Conservation (phyloP, 768 basidiomycete genomes). For the Mycena vitilis region DNA sequence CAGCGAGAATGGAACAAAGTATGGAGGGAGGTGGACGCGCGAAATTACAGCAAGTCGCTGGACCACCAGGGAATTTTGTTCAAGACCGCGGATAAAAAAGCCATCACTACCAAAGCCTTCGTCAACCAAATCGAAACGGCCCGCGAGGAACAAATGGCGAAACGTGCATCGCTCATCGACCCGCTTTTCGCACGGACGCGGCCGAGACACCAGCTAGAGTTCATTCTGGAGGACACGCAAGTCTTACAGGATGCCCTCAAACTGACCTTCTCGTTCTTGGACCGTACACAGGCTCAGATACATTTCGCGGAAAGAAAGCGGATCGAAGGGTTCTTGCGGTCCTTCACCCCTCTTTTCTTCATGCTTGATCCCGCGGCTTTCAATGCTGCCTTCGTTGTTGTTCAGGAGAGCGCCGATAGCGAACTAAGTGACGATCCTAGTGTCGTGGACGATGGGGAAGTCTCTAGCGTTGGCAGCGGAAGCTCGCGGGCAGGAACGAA, state of each 20-base stretch:
- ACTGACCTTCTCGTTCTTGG: slow-evolving; percentile 90
- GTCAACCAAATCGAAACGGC: slow-evolving; percentile 88
- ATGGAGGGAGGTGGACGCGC: slow-evolving; percentile 95
- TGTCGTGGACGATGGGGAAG: slow-evolving; percentile 49
- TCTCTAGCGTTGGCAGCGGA: slow-evolving; percentile 53
- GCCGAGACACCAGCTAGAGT: slow-evolving; percentile 84
- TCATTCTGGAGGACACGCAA: slow-evolving; percentile 75
- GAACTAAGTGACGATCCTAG: slow-evolving; percentile 68
- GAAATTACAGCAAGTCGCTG: slow-evolving; percentile 93
- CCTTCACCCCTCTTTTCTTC: slow-evolving; percentile 81
- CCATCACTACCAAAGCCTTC: slow-evolving; percentile 78
- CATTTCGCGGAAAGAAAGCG: slow-evolving; percentile 77
- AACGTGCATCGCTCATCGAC: slow-evolving; percentile 71
- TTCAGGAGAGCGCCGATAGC: slow-evolving; percentile 64
- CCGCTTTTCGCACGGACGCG: slow-evolving; percentile 70
- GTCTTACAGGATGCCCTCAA: slow-evolving; percentile 91
- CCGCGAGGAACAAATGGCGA: slow-evolving; percentile 83
- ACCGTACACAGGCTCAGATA: slow-evolving; percentile 85
- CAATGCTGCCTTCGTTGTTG: slow-evolving; percentile 74
- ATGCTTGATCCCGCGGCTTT: slow-evolving; percentile 78
- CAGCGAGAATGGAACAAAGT: slow-evolving; percentile 99
- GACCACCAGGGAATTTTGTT: slow-evolving; percentile 94
- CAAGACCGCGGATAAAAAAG: slow-evolving; percentile 91
- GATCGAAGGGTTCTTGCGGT: slow-evolving; percentile 86
- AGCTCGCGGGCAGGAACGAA: slow-evolving; percentile 51